phyloP scores from a whole-genome alignment of 306 rosid species.

The Cicer arietinum region DNA sequence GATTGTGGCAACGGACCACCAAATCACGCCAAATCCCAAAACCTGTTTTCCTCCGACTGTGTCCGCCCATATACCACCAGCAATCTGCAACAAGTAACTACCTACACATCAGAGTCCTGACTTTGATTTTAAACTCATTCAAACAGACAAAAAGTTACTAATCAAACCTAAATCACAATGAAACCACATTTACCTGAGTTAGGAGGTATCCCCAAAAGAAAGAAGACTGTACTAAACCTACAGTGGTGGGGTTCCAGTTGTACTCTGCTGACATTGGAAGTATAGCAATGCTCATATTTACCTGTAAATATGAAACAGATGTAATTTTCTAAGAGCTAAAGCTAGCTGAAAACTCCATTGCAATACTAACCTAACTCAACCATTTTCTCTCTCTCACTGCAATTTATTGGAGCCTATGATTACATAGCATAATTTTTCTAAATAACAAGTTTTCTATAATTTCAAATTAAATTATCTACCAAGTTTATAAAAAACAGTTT shows the following conservation, averaged over 20 bases:
- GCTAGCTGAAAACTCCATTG: slow-evolving; percentile 1
- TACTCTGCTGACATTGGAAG: slow-evolving; percentile 99
- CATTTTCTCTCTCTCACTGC: no score
- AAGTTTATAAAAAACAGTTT: not conserved
- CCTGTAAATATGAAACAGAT: slow-evolving; percentile 58
- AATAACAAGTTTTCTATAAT: not conserved
- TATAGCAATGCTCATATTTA: slow-evolving; percentile 98
- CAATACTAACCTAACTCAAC: not conserved
- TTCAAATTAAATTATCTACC: not conserved
- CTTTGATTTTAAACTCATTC: slow-evolving; percentile 26
- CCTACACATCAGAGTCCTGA: slow-evolving; percentile 42
- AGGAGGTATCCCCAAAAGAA: slow-evolving; percentile 99
- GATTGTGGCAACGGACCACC: slow-evolving; percentile 93
- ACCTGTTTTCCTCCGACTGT: slow-evolving; percentile 93
- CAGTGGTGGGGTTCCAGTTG: slow-evolving; percentile 88
- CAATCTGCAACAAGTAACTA: slow-evolving; percentile 71
- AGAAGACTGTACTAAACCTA: slow-evolving; percentile 95
- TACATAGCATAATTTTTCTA: not conserved
- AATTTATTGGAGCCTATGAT: no score
- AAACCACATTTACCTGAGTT: slow-evolving; percentile 71
- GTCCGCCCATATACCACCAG: slow-evolving; percentile 99
- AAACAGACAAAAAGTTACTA: slow-evolving; percentile 11
- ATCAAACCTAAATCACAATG: slow-evolving; percentile 10
- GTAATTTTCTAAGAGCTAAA: slow-evolving; percentile 37
- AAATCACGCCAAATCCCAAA: slow-evolving; percentile 86